A percentile compares a stretch with the other conserved stretches of the same genome.
These are phyloP conservation scores for Lasiosphaeria miniovina DNA, from an alignment of 495 filamentous ascomycete species.

Conservation along the genomic window DNA sequence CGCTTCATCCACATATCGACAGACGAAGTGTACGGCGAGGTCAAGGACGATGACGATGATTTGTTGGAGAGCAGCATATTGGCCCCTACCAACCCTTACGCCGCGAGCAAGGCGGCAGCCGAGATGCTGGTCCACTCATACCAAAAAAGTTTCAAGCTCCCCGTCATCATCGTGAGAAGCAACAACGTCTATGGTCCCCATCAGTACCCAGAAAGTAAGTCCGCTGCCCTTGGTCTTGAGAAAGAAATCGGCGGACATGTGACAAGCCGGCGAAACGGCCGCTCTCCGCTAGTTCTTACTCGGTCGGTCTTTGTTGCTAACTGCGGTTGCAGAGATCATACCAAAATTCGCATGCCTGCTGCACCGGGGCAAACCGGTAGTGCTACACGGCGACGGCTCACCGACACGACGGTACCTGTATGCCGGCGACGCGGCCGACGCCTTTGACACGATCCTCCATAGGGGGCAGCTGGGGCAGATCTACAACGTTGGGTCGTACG, in stretches of 20 bases:
- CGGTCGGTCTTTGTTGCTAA: conserved; percentile 5
- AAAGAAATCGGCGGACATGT: too few species aligned
- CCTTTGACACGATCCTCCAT: conserved; percentile 74
- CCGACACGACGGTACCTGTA: conserved; percentile 68
- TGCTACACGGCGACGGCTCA: conserved; percentile 67
- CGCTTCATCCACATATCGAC: conserved; percentile 72
- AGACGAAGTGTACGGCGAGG: conserved; percentile 77
- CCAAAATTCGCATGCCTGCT: conserved; percentile 69
- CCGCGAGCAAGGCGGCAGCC: conserved; percentile 72
- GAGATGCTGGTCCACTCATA: conserved; percentile 80
- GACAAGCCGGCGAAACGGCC: too few species aligned
- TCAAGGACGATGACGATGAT: conserved; percentile 58
- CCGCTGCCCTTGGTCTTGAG: not conserved
- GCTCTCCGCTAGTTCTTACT: not conserved
- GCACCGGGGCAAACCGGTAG: conserved; percentile 52
- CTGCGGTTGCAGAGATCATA: conserved; percentile 58
- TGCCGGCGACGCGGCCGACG: conserved; percentile 70
- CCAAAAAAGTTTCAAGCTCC: conserved; percentile 67
- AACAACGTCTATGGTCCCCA: conserved; percentile 82
- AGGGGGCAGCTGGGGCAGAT: conserved; percentile 61
- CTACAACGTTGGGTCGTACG: conserved; percentile 69
- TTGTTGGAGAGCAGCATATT: conserved; percentile 59
- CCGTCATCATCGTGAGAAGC: conserved; percentile 66
- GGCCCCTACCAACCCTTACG: conserved; percentile 73
- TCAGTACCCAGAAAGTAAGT: conserved; percentile 74